Evolutionary conservation across 1,139 yeast species (phyloP), one percentile per base, ranked within the genome.

Genomic region (Pichia sorboxylosa): DNA sequence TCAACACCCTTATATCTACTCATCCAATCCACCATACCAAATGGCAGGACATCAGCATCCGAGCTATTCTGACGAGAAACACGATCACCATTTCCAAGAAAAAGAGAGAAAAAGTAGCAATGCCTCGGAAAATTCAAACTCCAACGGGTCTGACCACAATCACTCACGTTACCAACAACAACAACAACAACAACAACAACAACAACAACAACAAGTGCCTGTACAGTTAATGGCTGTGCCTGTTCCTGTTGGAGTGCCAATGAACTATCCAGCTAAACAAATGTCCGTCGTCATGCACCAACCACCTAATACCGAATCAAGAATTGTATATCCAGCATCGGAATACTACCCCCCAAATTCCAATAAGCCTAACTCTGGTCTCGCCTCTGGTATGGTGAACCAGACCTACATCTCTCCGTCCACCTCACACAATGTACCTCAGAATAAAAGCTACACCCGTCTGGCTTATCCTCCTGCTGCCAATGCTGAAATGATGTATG

Each of bases 171-270:
- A 22, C 14, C 39, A 33, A 11, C 43, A 29, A 13, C 33, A 30
- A 17, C 32, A 24, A 14, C 39, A 26, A 20, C 42, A 21, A 16
- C 36, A 25, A 15, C 42, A 34, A 13, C 37, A 16, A 11, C 33
- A 28, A 13, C 31, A 26, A 13, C 34, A 30, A 17, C 26, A 22
- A n/a, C 31, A 19, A 18, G 11, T 20, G 22, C 8, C 22, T 20
- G 10, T 11, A 20, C 8, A 9, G 22, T 11, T 9, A 20, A 20
- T 20, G 11, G 8, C 22, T 20, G 11, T 20, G 22, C 22, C 22
- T 8, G 11, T 20, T 20, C 11, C 22, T 9, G 11, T 11, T 11
- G 11, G 8, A 20, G 11, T 9, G 8, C 22, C 8, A 8, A 20
- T 11, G 11, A 9, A 8, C 10, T 11, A 20, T 9, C 11, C 11